phyloP scores from a whole-genome alignment of 225 moss, liverwort and hornwort genomes.

The Rhytidiadelphus loreus region DNA sequence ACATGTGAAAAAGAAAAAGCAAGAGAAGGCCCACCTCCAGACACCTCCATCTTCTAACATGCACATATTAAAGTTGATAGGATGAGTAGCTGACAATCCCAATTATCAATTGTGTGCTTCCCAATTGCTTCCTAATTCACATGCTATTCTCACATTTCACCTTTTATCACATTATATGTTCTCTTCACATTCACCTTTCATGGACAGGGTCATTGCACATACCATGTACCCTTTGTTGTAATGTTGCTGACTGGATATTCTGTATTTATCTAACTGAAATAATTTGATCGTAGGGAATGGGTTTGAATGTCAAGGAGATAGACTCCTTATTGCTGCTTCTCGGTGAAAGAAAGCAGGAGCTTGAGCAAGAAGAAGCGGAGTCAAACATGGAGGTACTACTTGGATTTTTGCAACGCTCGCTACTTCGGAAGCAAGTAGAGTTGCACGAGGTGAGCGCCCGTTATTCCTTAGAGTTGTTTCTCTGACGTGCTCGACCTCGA shows the following conservation, averaged over 20 bases:
- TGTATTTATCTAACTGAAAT: neutral
- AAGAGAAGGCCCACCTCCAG: neutral
- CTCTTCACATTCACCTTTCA: neutral
- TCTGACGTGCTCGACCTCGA: neutral
- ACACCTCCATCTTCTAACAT: neutral
- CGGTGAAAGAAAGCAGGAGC: slow-evolving; percentile 60
- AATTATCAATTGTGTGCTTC: neutral
- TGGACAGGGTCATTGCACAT: neutral
- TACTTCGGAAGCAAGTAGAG: slow-evolving; percentile 51
- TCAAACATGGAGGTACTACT: slow-evolving; percentile 59
- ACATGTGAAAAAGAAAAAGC: neutral
- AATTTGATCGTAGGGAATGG: slow-evolving; percentile 32
- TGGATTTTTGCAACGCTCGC: slow-evolving; percentile 65
- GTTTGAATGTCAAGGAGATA: slow-evolving; percentile 58
- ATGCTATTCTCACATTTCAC: neutral
- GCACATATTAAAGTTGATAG: neutral
- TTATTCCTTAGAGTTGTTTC: neutral
- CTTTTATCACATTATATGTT: neutral
- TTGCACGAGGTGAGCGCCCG: slow-evolving; percentile 54
- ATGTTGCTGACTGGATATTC: neutral
- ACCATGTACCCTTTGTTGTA: neutral
- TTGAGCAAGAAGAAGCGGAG: slow-evolving; percentile 59
- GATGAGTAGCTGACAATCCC: neutral
- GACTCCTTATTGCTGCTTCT: slow-evolving; percentile 58
- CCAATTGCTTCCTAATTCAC: neutral